Base-by-base conservation (phyloP, 2,329 filamentous ascomycete species). In the Cercospora sp. region DNA sequence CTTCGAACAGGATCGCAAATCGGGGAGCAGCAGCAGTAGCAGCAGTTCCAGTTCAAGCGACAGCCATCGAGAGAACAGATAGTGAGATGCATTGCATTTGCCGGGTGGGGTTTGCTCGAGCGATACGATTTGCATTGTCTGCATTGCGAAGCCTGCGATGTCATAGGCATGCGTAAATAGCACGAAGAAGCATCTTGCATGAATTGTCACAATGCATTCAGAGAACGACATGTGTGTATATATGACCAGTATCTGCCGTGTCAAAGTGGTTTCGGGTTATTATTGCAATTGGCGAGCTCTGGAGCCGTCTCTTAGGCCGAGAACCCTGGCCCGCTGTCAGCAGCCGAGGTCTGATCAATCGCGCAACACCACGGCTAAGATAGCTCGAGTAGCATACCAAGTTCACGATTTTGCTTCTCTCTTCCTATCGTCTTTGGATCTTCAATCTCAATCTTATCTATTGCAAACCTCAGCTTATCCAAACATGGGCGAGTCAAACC, bases 401-500 rank as follows among this genome's bases (percentile, higher is more conserved):
- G 48, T 28, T 28, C 48, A 28, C 48, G 5, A 39, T 16, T 16
- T 28, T 28, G 13, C 13, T 16, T 59, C 18, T 53, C 48, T 59
- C 55, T 59, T 20, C 53, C 12, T 36, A 53, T 30, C 16, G 12
- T 57, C 2, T 36, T 18, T 9, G 12, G 16, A 57, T 2, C 1
- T 18, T 48, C 20, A 13, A 1, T 9, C 16, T 16, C 48, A 28
- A 13, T 53, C 23, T 53, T 26, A 28, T 53, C 48, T 53, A 26
- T 12, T 4, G 8, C 7, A 9, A 9, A 20, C 42, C 31, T 13
- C 30, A 65, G 26, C 53, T 30, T 30, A 53, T n/a, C 55, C 20
- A 61, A 70, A 36, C 9, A 73, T 73, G 71, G 60, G 64, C 60
- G 68, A 70, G n/a, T 67, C 66, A 20, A 67, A 64, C 48, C 86